Percentiles rank a stretch among this genome's conserved stretches.
Evolutionary conservation across 139 green algal genomes (phyloP).

Genomic region (Chlorella sp.): DNA sequence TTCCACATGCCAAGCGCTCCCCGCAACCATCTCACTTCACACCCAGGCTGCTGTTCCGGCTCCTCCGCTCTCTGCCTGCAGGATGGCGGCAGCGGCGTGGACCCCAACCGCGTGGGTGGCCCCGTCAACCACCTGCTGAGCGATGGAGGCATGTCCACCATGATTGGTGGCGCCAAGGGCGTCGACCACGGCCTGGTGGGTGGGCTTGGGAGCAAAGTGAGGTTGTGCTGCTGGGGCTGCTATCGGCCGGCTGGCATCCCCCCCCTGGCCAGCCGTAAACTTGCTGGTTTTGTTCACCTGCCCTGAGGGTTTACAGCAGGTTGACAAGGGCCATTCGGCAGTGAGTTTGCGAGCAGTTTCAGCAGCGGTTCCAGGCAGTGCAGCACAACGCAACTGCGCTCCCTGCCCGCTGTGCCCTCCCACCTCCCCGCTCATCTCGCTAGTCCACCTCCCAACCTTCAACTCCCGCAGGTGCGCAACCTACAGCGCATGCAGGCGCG

Average conservation of each 20-base stretch:
- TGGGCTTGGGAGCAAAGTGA: not conserved
- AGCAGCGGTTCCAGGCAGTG: too few species aligned
- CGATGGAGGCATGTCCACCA: slow-evolving; percentile 83
- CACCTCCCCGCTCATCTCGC: not conserved
- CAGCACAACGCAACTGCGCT: too few species aligned
- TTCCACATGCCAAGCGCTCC: too few species aligned
- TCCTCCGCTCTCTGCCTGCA: slow-evolving; percentile 23
- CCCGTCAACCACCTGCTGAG: slow-evolving; percentile 84
- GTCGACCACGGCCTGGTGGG: slow-evolving; percentile 38
- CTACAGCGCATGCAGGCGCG: slow-evolving; percentile 39
- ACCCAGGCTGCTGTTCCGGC: too few species aligned
- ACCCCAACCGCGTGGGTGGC: slow-evolving; percentile 87
- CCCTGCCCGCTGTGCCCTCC: not conserved
- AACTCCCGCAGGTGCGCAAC: slow-evolving; percentile 6
- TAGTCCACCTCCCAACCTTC: not conserved
- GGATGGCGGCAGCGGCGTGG: slow-evolving; percentile 73
- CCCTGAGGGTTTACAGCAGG: too few species aligned
- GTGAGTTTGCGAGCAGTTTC: too few species aligned
- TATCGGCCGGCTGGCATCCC: too few species aligned
- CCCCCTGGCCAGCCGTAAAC: too few species aligned
- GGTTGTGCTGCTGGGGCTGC: not conserved
- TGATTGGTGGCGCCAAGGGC: slow-evolving; percentile 65
- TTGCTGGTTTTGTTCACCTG: too few species aligned
- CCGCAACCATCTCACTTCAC: too few species aligned
- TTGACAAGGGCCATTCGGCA: too few species aligned